Evolutionary conservation across 768 basidiomycete species (phyloP), one percentile per base, ranked within the genome.

Genomic region (Phlegmacium glaucopus): DNA sequence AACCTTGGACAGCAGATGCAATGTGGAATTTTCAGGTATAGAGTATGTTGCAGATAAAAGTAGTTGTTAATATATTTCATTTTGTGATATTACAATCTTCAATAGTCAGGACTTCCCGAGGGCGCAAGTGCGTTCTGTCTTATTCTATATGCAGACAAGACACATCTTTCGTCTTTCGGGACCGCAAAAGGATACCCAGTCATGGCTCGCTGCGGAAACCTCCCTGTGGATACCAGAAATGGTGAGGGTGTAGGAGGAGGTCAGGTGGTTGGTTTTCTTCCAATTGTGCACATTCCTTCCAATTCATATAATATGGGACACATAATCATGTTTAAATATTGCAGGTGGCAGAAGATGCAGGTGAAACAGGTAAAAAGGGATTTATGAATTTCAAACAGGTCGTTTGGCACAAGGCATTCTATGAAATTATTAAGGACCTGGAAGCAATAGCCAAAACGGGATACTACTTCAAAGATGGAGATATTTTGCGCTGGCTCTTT

Each of bases 71-170:
- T n/a, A n/a, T n/a, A n/a, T n/a, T n/a, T n/a, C n/a, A n/a, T n/a
- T n/a, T n/a, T n/a, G n/a, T n/a, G n/a, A n/a, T n/a, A n/a, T n/a
- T n/a, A n/a, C n/a, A n/a, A n/a, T n/a, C 35, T 60, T 61, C 0
- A 57, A 54, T 2, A 68, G n/a, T 0, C 62, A 63, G 0, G 2
- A 69, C 61, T 0, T 67, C 64, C 1, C 38, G 0, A 3, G 39
- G 39, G 0, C 63, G 42, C 15, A 65, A 26, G 4, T 70, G 52
- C 66, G 0, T 50, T 70, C 13, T 49, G 52, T 6, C 60, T 68
- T 22, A 66, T 72, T 18, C 35, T 75, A 0, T 75, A 72, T 60
- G 67, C 72, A 6, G 71, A 75, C 53, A 73, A 74, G 42, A 62
- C 66, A 1, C 60, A 63, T 11, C 50, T 73, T 1, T 73, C 68